Base-by-base conservation (phyloP, 2,329 filamentous ascomycete genomes). In the Paecilomyces sp. region DNA sequence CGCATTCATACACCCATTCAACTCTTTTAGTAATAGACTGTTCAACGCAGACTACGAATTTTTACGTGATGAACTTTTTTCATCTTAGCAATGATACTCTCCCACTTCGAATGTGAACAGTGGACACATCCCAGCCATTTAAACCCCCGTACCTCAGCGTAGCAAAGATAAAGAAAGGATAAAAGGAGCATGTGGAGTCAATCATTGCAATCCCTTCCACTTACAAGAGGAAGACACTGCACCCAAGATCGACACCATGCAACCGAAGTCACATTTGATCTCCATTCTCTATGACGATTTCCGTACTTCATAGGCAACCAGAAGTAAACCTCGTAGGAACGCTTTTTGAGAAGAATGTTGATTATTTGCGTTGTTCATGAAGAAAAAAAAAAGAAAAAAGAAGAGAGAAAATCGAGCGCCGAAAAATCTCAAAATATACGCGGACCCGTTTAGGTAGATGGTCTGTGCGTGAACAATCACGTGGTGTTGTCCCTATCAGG, bases 151-250 rank as follows among this genome's bases (percentile, higher is more conserved):
- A 56, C 56, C 3, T 28, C 6, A 28, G 25, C 54, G 31, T n/a
- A 58, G 22, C 55, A 60, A 25, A 53, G 22, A 54, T 55, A 25
- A 56, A 58, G 15, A 60, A 24, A 55, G 9, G 54, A 60, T 25
- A 56, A 61, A 54, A 59, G 58, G 62, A 54, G 57, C 52, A 59
- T 83, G 81, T 83, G 78, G 79, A 76, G 75, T 80, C 79, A 79
- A 82, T 83, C 81, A 83, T 83, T 83, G 81, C 81, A 81, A 75
- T 82, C 80, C 77, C 80, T 78, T 70, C 78, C 80, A 83, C 71
- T 60, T 33, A 71, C 74, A 71, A 69, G 68, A 71, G 55, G 55
- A 58, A 62, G 80, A 75, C 77, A 82, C 79, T 81, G 81, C 81
- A 83, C 81, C 81, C 81, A 83, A 82, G 80, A 83, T 79, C 80